Conservation (phyloP, 208 protist species). For the Blastocrithidia nonstop region DNA sequence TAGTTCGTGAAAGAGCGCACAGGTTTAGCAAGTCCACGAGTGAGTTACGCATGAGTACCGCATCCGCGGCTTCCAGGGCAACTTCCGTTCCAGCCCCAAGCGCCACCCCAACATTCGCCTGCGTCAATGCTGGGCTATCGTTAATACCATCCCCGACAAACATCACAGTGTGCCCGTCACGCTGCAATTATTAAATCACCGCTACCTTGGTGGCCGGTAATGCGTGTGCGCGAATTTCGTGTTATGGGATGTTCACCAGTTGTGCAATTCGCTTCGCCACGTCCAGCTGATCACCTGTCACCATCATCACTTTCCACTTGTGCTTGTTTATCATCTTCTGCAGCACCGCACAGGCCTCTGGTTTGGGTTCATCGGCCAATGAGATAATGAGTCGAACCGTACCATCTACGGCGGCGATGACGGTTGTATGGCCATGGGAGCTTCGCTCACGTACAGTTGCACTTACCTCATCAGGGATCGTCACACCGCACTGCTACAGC, state of each 20-base stretch:
- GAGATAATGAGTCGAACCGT: conserved; percentile 24
- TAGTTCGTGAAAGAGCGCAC: conserved; percentile 31
- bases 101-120: conserved; percentile 76
- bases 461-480: conserved; percentile 10
- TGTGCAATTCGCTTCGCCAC: conserved; percentile 44
- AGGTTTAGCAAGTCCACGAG: conserved; percentile 63
- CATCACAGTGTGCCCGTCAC: conserved; percentile 20
- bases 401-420: conserved; percentile 70
- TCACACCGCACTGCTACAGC: conserved; percentile 15
- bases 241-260: conserved; percentile 52
- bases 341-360: conserved; percentile 68
- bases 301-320: conserved; percentile 44
- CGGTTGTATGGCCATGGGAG: conserved; percentile 25
- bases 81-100: conserved; percentile 75
- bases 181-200: conserved; percentile 66
- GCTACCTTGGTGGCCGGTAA: conserved; percentile 70
- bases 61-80: conserved; percentile 71
- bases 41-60: conserved; percentile 58
- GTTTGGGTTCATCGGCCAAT: conserved; percentile 77
- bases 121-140: conserved; percentile 74
- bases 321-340: conserved; percentile 25
- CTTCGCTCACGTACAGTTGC: conserved; percentile 13
- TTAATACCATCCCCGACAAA: conserved; percentile 89
- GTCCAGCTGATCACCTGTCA: conserved; percentile 66
- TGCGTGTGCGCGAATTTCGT: conserved; percentile 58